Percentiles rank a stretch among this genome's conserved stretches.
Conservation (phyloP, 140 eudicot species). For the Anethum foeniculum region DNA sequence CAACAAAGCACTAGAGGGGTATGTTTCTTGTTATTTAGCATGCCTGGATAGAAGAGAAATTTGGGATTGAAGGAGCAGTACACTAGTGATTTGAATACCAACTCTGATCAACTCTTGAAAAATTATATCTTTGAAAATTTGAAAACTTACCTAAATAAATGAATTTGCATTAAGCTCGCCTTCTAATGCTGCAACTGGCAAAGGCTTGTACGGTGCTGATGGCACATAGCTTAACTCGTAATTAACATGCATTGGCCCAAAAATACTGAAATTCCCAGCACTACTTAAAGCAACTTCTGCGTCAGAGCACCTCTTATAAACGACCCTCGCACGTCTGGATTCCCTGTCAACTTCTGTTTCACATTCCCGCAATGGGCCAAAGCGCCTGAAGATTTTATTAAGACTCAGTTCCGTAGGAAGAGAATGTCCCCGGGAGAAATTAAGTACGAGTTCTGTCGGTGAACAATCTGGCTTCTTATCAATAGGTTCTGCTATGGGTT, state of each 20-base stretch:
- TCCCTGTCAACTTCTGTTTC: slow-evolving; percentile 42
- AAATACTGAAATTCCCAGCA: slow-evolving; percentile 64
- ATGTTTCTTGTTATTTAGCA: not conserved
- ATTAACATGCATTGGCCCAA: slow-evolving; percentile 56
- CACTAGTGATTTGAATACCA: not conserved
- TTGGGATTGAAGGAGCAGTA: not conserved
- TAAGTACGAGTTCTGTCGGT: slow-evolving; percentile 49
- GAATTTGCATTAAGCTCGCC: slow-evolving; percentile 32
- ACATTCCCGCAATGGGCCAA: slow-evolving; percentile 45
- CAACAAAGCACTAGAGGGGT: not conserved
- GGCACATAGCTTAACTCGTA: slow-evolving; percentile 71
- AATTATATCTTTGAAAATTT: not conserved
- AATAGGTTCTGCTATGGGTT: slow-evolving; percentile 31
- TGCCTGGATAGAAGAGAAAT: not conserved
- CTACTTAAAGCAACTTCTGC: slow-evolving; percentile 86
- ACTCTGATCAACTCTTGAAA: not conserved
- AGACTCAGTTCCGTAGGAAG: slow-evolving; percentile 51
- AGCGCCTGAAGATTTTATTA: slow-evolving; percentile 53
- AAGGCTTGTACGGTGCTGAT: slow-evolving; percentile 38
- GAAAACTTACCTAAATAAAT: slow-evolving; percentile 30
- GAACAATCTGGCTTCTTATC: slow-evolving; percentile 25
- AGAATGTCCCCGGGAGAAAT: slow-evolving; percentile 44
- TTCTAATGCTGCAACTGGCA: slow-evolving; percentile 39
- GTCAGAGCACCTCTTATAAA: slow-evolving; percentile 63
- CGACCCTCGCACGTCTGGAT: slow-evolving; percentile 56